Conservation (phyloP, 345 rosid genomes). For the Eucalyptus guilfoylei region DNA sequence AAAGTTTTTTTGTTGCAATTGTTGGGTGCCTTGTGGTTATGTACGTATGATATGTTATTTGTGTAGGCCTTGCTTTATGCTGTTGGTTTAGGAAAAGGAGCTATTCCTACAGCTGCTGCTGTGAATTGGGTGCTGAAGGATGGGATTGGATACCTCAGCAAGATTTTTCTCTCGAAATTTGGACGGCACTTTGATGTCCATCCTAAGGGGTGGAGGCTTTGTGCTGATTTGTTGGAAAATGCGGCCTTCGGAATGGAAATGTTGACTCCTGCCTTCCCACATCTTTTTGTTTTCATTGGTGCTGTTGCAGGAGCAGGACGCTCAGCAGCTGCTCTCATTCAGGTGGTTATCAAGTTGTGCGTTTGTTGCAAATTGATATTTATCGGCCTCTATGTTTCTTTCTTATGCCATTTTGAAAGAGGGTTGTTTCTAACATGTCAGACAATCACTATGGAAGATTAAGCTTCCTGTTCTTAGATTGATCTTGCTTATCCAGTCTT, state of each 20-base stretch:
- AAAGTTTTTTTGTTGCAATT: not conserved
- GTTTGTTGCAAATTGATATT: not conserved
- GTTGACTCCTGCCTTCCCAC: conserved; percentile 86
- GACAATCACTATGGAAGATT: not conserved
- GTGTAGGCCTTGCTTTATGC: conserved; percentile 90
- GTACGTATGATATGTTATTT: not conserved
- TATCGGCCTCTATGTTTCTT: not conserved
- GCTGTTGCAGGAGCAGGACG: conserved; percentile 92
- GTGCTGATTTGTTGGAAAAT: conserved; percentile 93
- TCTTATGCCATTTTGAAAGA: not conserved
- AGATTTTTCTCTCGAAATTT: conserved; percentile 74
- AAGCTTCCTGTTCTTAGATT: not conserved
- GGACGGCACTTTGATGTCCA: conserved; percentile 95
- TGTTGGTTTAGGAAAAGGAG: conserved; percentile 95
- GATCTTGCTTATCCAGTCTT: not conserved
- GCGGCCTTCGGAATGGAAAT: conserved; percentile 93
- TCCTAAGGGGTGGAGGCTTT: conserved; percentile 95
- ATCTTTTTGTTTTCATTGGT: conserved; percentile 65
- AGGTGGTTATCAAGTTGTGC: conserved; percentile 21
- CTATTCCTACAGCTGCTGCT: conserved; percentile 94
- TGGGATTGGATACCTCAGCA: conserved; percentile 93
- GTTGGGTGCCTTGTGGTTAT: not conserved
- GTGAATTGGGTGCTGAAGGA: conserved; percentile 97
- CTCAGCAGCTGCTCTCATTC: conserved; percentile 90
- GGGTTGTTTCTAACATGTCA: not conserved